Base-by-base conservation (phyloP, 2,329 filamentous ascomycete genomes). In the Verticillium nonalfalfae region DNA sequence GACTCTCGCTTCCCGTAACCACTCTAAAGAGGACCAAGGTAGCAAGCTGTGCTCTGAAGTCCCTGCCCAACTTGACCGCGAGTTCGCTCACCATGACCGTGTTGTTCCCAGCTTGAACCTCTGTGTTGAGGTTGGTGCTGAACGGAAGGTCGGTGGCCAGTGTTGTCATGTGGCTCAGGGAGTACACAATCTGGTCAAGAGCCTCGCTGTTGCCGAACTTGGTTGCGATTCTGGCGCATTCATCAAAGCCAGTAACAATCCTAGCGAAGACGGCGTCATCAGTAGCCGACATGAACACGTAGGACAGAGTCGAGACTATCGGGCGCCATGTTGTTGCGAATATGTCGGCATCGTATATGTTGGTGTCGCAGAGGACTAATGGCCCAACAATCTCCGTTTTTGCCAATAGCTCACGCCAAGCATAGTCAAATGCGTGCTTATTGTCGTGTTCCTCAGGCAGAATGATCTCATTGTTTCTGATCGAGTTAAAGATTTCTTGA, bases 51-150 rank as follows among this genome's bases (percentile, higher is more conserved):
- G 94, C 94, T 71, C 93, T 89, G 75, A 96, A 94, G 73, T 99
- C 92, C 66, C 94, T 85, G 50, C 95, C 95, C 70, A 99, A 92
- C 71, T 96, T 93, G 63, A 99, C 95, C 56, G 96, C 94, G 65
- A 97, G 87, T 78, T 98, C 94, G 73, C 94, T 98, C 67, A 99
- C 96, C 95, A 99, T 99, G 61, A 99, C 92, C 70, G 89, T 95
- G 74, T 90, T 93, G 66, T 95, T 90, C 1, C 90, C 91, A 13
- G 89, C 92, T 73, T 98, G 93, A 2, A 99, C 91, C 74, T 98
- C 95, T 0, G 96, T 98, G 71, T 99, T 99, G 34, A 99, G 82
- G 10, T 87, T 80, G 2, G 94, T 99, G 73, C 90, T 97, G 56
- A 90, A 90, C 4, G 90, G 85, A 1, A 80, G 80, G 60, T 91